Percentiles rank a stretch among this genome's conserved stretches.
phyloP scores from a whole-genome alignment of 2,329 filamentous ascomycete species.

The Trichophyton rubrum region DNA sequence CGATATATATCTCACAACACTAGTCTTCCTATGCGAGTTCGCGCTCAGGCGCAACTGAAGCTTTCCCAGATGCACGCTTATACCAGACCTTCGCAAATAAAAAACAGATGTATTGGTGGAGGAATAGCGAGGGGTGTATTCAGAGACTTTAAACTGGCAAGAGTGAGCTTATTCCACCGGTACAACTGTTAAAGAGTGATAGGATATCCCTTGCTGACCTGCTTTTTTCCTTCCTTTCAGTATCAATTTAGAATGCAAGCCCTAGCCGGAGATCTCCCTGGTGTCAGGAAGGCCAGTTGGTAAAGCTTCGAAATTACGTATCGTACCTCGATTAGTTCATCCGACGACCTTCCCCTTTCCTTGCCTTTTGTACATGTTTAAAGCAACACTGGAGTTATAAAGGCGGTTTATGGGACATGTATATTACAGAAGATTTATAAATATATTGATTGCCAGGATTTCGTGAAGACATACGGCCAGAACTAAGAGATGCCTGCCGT shows the following conservation, averaged over 20 bases:
- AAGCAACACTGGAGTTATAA: constrained; percentile 1
- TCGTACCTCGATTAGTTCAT: background rate
- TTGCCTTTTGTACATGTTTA: background rate
- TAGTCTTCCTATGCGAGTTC: constrained; percentile 63
- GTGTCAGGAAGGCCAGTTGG: constrained; percentile 95
- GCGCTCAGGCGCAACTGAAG: constrained; percentile 86
- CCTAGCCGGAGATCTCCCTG: constrained; percentile 69
- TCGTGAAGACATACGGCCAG: background rate
- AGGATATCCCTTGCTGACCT: constrained; percentile 14
- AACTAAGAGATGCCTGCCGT: background rate
- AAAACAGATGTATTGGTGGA: constrained; percentile 82
- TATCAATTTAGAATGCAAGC: constrained; percentile 90
- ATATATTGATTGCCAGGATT: background rate
- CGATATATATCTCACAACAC: constrained; percentile 92
- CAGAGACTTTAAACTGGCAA: constrained; percentile 78
- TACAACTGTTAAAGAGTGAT: background rate
- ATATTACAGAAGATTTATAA: constrained; percentile 5
- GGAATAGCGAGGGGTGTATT: constrained; percentile 87
- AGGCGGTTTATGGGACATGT: constrained; percentile 3
- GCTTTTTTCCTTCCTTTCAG: constrained; percentile 36
- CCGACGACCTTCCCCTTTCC: background rate
- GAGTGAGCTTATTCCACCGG: constrained; percentile 48
- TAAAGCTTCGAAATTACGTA: constrained; percentile 35
- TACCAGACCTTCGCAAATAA: constrained; percentile 83
- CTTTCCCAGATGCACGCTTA: constrained; percentile 93